Conservation (phyloP, 2,329 filamentous ascomycete genomes). For the Scytalidium sp. region DNA sequence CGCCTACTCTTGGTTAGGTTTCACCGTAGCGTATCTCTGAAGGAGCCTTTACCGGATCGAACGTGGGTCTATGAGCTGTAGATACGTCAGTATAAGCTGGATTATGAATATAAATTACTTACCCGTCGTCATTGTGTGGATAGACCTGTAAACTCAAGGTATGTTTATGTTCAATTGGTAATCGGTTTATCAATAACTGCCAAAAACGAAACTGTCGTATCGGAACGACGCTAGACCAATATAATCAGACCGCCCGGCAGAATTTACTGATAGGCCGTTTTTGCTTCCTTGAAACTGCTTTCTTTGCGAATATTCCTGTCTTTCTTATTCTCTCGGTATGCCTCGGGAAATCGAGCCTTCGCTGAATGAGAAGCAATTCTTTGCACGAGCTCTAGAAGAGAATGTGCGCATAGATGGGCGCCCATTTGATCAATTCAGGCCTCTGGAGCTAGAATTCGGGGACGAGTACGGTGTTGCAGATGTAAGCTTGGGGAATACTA, state of each 20-base stretch:
- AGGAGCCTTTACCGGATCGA: conserved; percentile 71
- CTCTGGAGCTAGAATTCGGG: conserved; percentile 76
- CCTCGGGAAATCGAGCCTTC: conserved; percentile 91
- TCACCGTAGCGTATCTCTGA: not conserved
- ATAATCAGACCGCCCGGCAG: conserved; percentile 47
- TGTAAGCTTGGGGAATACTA: conserved; percentile 85
- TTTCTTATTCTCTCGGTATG: conserved; percentile 51
- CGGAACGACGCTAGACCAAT: not conserved
- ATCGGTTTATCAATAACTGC: not conserved
- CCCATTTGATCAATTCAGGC: conserved; percentile 74
- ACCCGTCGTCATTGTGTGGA: conserved; percentile 50
- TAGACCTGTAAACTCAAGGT: conserved; percentile 2
- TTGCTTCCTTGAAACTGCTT: no score
- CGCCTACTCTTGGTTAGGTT: conserved; percentile 52
- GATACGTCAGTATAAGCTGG: conserved; percentile 11
- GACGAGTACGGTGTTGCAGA: conserved; percentile 90
- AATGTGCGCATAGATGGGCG: conserved; percentile 83
- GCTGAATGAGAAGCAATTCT: conserved; percentile 82
- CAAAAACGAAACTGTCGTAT: not conserved
- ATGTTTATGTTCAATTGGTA: not conserved
- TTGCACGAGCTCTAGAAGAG: conserved; percentile 77
- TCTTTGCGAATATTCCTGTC: not conserved
- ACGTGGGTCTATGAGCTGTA: conserved; percentile 80
- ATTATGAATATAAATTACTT: conserved; percentile 16
- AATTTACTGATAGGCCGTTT: conserved; percentile 63